These are phyloP conservation scores for Olyra latifolia DNA, from an alignment of 176 grass and related monocot species.

Conservation along the genomic window DNA sequence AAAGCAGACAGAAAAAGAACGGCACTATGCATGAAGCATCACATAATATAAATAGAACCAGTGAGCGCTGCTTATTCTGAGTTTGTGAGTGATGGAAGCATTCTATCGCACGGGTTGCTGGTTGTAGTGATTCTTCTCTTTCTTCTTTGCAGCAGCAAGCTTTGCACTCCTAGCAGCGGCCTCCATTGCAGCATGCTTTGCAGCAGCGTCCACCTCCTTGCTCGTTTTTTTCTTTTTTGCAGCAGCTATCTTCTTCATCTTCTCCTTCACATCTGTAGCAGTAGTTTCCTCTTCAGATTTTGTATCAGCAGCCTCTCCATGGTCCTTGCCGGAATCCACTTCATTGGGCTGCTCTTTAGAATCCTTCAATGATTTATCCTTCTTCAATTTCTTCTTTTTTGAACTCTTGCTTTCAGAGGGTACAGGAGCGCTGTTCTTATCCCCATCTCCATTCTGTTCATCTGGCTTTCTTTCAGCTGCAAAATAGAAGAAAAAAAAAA, in stretches of 20 bases:
- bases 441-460: slow-evolving; percentile 31
- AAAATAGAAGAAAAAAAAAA: slow-evolving; percentile 5
- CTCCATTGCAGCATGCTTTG: slow-evolving; percentile 52
- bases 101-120: slow-evolving; percentile 57
- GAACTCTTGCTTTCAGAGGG: slow-evolving; percentile 54
- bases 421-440: slow-evolving; percentile 31
- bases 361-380: slow-evolving; percentile 53
- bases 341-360: slow-evolving; percentile 41
- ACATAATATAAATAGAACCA: neutral
- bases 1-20: slow-evolving; percentile 10
- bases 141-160: slow-evolving; percentile 70
- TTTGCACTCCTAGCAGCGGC: slow-evolving; percentile 62
- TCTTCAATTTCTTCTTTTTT: slow-evolving; percentile 71
- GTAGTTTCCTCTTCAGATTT: slow-evolving; percentile 43
- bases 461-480: slow-evolving; percentile 35
- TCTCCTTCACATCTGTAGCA: slow-evolving; percentile 53
- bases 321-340: slow-evolving; percentile 32
- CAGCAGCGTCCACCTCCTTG: slow-evolving; percentile 63
- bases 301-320: slow-evolving; percentile 16
- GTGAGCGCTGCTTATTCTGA: slow-evolving; percentile 3
- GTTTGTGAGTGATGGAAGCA: neutral
- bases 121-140: slow-evolving; percentile 79
- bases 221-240: slow-evolving; percentile 62
- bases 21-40: slow-evolving; percentile 1
- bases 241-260: slow-evolving; percentile 61